Evolutionary conservation across 192 early-diverging fungal genomes (phyloP), one percentile per base, ranked within the genome.

Genomic region (Lobosporangium transversale): DNA sequence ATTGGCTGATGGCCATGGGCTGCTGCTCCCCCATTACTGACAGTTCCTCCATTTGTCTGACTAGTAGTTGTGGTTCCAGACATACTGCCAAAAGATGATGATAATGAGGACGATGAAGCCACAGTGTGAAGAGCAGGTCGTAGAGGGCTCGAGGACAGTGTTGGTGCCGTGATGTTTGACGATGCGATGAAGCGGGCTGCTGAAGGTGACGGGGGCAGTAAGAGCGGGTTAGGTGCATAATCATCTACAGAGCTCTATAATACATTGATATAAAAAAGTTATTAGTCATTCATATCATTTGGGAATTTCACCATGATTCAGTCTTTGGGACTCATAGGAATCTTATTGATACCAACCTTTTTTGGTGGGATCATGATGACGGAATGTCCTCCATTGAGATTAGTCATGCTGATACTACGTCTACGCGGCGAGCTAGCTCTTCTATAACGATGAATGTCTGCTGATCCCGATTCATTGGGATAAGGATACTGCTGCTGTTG

Each of bases 391-490:
- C 68, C 71, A 45, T 76, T 66, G 6, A 76, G 32, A 23, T 76
- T 76, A 20, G 73, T 76, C 73, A 76, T 76, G 45, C 73, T 76
- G 37, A 66, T 76, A 57, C 73, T 76, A 29, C 73, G 73, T 14
- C 63, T 57, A 30, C 73, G 64, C 9, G 73, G 73, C 2, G 73
- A 76, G 31, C 73, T 76, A 9, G 73, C 73, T 32, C 73, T 43
- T n/a, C 73, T 66, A 51, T 67, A 67, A 12, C 73, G 63, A 37
- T 47, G 53, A 8, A 67, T 57, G 20, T 76, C 73, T 20, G 58
- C 10, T 9, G 51, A 21, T 20, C 35, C 53, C 18, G 73, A 50
- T 14, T 76, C 73, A 33, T 62, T 56, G 27, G 35, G 35, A 24
- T 67, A 62, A 3, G 73, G 67, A 36, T 67, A 62, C 48, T 76